Percentiles rank a stretch among this genome's conserved stretches.
Conservation (phyloP, 2,329 filamentous ascomycete genomes). For the Diaporthe nobilis region DNA sequence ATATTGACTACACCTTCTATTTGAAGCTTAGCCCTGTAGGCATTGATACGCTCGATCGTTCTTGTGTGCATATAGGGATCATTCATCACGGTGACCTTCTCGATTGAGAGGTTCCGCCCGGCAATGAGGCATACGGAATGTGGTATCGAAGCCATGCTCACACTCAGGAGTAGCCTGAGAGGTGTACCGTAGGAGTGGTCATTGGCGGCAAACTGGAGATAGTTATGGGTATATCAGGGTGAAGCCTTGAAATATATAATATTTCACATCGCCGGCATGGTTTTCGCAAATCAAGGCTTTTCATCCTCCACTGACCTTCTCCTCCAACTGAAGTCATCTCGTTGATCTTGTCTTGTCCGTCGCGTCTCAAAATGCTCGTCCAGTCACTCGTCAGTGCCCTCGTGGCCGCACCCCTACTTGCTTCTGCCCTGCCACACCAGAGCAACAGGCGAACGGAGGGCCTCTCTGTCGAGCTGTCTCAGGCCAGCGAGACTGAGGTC, state of each 20-base stretch:
- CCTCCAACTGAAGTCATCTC: not conserved
- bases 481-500: constrained; percentile 27
- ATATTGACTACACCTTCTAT: constrained; percentile 11
- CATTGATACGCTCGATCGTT: constrained; percentile 17
- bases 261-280: not conserved
- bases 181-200: not conserved
- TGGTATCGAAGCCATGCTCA: not conserved
- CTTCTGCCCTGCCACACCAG: constrained; percentile 27
- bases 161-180: not conserved
- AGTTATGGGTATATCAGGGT: not conserved
- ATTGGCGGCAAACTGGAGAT: not conserved
- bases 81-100: constrained; percentile 4
- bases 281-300: accelerated
- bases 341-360: not conserved
- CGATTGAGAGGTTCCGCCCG: constrained; percentile 15
- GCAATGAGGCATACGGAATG: not conserved
- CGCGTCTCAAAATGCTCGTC: constrained; percentile 6
- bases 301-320: not conserved
- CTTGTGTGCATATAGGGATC: not conserved
- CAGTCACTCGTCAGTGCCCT: constrained; percentile 21
- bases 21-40: not conserved
- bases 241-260: constrained; percentile 5
- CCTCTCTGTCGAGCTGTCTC: constrained; percentile 16
- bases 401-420: constrained; percentile 17
- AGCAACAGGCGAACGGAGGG: constrained; percentile 20